Conservation (phyloP, 768 basidiomycete genomes). For the Panus rudis region DNA sequence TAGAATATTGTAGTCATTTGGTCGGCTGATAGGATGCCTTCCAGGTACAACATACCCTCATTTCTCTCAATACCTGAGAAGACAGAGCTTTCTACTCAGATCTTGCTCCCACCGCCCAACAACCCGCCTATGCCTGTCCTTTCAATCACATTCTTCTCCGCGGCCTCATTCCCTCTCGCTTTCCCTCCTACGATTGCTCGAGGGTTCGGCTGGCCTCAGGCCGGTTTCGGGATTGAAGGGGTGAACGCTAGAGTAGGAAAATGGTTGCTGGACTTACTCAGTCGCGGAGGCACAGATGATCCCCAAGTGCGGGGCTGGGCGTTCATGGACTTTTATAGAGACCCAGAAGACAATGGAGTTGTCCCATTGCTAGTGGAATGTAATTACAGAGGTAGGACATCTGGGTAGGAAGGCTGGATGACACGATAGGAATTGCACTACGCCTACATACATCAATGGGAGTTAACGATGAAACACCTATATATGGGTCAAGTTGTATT, state of each 20-base stretch:
- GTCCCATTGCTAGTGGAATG: conserved; percentile 70
- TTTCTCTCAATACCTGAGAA: conserved; percentile 86
- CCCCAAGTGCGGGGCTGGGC: conserved; percentile 42
- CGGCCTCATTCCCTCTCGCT: conserved; percentile 73
- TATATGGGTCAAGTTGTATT: neutral
- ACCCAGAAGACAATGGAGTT: conserved; percentile 46
- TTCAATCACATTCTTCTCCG: conserved; percentile 77
- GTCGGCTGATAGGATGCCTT: neutral
- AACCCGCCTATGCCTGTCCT: conserved; percentile 38
- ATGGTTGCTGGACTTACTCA: conserved; percentile 63
- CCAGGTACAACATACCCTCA: conserved; percentile 74
- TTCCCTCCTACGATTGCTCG: conserved; percentile 69
- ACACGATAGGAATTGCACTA: too few species aligned
- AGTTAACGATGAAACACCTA: neutral
- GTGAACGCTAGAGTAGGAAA: conserved; percentile 69
- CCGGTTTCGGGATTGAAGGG: conserved; percentile 78
- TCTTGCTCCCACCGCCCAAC: conserved; percentile 38
- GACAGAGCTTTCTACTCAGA: conserved; percentile 43
- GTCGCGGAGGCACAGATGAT: conserved; percentile 9
- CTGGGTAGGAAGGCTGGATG: conserved; percentile 12
- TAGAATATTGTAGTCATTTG: conserved; percentile 1
- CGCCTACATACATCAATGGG: neutral
- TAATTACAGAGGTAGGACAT: conserved; percentile 50
- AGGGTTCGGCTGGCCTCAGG: conserved; percentile 77
- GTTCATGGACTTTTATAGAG: conserved; percentile 65